A percentile compares a stretch with the other conserved stretches of the same genome.
These are phyloP conservation scores for Cryptococcus hybrid DNA, from an alignment of 1,284 basidiomycete genomes.

Conservation along the genomic window DNA sequence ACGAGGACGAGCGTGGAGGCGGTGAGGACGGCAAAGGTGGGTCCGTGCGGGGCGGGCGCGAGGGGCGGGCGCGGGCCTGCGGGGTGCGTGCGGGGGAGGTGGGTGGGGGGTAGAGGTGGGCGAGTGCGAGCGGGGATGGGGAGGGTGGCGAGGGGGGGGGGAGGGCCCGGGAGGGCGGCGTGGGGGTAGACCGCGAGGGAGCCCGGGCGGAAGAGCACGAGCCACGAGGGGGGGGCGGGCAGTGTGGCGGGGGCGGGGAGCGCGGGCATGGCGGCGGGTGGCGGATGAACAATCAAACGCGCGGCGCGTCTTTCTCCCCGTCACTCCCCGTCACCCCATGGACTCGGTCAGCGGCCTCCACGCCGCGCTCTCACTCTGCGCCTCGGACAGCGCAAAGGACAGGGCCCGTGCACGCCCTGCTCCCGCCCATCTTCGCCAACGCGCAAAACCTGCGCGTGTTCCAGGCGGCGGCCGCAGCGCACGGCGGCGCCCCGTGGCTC, in stretches of 20 bases:
- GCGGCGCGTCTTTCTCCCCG: too few relatives aligned
- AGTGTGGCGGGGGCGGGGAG: not conserved
- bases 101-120: too few relatives aligned
- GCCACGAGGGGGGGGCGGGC: too few relatives aligned
- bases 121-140: too few relatives aligned
- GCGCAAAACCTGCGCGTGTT: conserved; percentile 55
- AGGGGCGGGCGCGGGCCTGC: too few relatives aligned
- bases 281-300: too few relatives aligned
- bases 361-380: conserved; percentile 57
- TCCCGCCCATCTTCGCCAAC: conserved; percentile 64
- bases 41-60: conserved; percentile 15
- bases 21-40: conserved; percentile 29
- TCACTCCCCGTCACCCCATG: conserved; percentile 2
- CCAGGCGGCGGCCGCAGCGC: conserved; percentile 47
- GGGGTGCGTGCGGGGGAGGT: too few relatives aligned
- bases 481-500: conserved; percentile 62
- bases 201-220: too few relatives aligned
- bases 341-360: conserved; percentile 38
- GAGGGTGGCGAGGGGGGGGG: too few relatives aligned
- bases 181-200: too few relatives aligned
- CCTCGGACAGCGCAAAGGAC: conserved; percentile 68
- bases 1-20: conserved; percentile 23
- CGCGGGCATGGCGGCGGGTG: too few relatives aligned
- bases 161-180: too few relatives aligned
- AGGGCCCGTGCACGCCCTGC: conserved; percentile 64